A percentile compares a stretch with the other conserved stretches of the same genome.
phyloP scores from a whole-genome alignment of 768 basidiomycete genomes.

The Dacryopinax spathularia region DNA sequence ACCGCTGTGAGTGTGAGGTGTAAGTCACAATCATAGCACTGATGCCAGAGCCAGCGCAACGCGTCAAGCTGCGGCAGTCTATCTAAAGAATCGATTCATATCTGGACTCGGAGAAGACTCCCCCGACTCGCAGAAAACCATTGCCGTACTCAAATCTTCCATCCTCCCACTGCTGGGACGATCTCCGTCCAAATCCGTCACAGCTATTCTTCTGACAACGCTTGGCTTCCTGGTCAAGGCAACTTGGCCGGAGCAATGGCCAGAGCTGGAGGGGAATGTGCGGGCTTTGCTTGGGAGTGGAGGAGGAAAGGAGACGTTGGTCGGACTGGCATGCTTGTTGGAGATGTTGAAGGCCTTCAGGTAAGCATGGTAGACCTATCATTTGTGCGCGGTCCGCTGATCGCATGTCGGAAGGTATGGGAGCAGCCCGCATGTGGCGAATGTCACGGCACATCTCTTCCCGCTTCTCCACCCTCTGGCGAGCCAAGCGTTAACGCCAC shows the following conservation, averaged over 20 bases:
- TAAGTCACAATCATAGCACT: background rate
- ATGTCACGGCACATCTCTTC: background rate
- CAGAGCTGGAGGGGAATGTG: conserved; percentile 49
- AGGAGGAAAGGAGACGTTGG: conserved; percentile 59
- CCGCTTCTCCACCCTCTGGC: conserved; percentile 34
- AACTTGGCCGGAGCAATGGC: conserved; percentile 49
- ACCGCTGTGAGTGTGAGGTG: conserved; percentile 63
- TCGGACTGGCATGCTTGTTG: conserved; percentile 62
- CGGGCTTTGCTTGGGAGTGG: conserved; percentile 47
- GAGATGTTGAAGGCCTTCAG: conserved; percentile 68
- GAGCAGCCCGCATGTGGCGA: background rate
- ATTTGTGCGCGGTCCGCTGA: background rate
- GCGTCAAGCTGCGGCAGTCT: conserved; percentile 74
- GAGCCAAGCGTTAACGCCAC: background rate
- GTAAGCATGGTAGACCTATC: conserved; percentile 26
- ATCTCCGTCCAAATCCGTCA: conserved; percentile 34
- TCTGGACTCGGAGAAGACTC: conserved; percentile 36
- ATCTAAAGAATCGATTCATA: conserved; percentile 79
- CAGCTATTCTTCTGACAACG: background rate
- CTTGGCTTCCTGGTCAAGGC: background rate
- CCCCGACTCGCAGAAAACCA: conserved; percentile 27
- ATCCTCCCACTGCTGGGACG: conserved; percentile 57
- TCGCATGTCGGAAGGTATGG: background rate
- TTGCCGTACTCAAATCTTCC: conserved; percentile 47
- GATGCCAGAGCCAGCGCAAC: conserved; percentile 40